Evolutionary conservation across 495 filamentous ascomycete species (phyloP).

Genomic region (Corynascus novoguineensis): DNA sequence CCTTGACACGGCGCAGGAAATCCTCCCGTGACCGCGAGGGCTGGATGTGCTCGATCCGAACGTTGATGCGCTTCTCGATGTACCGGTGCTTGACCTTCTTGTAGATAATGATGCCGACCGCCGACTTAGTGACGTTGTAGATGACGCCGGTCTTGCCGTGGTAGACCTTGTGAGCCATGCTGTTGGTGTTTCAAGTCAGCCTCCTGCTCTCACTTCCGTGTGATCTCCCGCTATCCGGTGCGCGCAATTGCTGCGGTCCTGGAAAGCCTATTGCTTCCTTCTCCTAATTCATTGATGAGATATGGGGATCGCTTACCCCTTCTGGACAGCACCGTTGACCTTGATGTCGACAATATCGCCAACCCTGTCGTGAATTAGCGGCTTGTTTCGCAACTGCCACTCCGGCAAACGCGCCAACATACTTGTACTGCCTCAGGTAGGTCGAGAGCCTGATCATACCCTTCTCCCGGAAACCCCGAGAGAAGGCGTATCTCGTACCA

Average conservation of each 20-base stretch:
- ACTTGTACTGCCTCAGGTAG: conserved; percentile 89
- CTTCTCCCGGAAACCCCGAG: conserved; percentile 85
- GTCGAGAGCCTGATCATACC: conserved; percentile 85
- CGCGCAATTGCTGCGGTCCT: neutral
- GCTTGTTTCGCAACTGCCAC: neutral
- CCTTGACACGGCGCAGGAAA: conserved; percentile 93
- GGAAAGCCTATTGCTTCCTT: too few species aligned
- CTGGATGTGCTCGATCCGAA: conserved; percentile 95
- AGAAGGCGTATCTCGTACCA: conserved; percentile 96
- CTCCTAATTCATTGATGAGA: neutral
- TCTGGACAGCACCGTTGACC: conserved; percentile 95
- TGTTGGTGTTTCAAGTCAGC: conserved; percentile 39
- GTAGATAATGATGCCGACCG: conserved; percentile 96
- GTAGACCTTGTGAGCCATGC: conserved; percentile 99
- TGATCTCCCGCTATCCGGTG: neutral
- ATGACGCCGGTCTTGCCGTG: conserved; percentile 97
- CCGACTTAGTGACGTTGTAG: conserved; percentile 96
- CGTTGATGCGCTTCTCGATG: conserved; percentile 98
- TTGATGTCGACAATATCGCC: conserved; percentile 97
- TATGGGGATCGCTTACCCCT: conserved; percentile 51
- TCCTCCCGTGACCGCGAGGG: conserved; percentile 90
- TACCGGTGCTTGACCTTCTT: conserved; percentile 97
- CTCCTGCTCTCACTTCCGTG: conserved; percentile 2
- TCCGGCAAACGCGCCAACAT: conserved; percentile 25
- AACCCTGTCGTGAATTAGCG: conserved; percentile 57